phyloP scores from a whole-genome alignment of 1,284 basidiomycete genomes.

The Tilletia setariae region DNA sequence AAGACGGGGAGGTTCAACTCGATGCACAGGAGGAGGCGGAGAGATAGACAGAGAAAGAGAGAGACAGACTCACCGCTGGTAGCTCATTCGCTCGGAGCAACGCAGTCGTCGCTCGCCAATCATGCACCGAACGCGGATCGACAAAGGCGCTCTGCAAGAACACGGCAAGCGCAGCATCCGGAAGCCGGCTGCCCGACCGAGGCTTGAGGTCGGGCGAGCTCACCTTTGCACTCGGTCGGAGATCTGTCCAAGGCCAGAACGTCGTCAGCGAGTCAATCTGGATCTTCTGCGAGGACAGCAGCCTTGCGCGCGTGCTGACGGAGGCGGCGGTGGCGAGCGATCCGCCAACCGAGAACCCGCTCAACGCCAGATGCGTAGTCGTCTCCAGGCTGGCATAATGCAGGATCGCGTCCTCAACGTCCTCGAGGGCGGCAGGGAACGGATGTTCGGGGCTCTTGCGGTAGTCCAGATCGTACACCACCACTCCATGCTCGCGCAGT shows the following conservation, averaged over 20 bases:
- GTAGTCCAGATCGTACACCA: conserved; percentile 7
- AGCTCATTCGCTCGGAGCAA: background rate
- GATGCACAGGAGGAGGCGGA: conserved; percentile 3
- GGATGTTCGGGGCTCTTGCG: conserved; percentile 3
- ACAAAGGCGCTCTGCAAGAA: background rate
- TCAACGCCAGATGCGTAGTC: background rate
- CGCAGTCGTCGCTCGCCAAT: background rate
- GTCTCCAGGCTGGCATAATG: background rate
- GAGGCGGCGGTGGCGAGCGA: background rate
- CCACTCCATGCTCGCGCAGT: background rate
- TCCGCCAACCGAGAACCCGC: background rate
- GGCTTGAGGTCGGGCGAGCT: background rate
- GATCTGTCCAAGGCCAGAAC: background rate
- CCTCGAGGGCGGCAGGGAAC: conserved; percentile 1
- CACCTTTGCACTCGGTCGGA: background rate
- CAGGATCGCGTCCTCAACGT: conserved; percentile 4
- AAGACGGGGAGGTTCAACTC: background rate
- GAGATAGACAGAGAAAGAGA: no score
- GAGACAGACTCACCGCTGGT: background rate
- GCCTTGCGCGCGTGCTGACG: background rate
- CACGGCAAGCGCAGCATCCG: background rate
- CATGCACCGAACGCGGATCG: background rate
- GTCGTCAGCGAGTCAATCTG: background rate
- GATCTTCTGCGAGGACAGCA: background rate
- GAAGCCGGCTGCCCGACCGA: background rate